Percentiles rank a stretch among this genome's conserved stretches.
Evolutionary conservation across 768 basidiomycete species (phyloP).

Genomic region (Tylopilus sp.): DNA sequence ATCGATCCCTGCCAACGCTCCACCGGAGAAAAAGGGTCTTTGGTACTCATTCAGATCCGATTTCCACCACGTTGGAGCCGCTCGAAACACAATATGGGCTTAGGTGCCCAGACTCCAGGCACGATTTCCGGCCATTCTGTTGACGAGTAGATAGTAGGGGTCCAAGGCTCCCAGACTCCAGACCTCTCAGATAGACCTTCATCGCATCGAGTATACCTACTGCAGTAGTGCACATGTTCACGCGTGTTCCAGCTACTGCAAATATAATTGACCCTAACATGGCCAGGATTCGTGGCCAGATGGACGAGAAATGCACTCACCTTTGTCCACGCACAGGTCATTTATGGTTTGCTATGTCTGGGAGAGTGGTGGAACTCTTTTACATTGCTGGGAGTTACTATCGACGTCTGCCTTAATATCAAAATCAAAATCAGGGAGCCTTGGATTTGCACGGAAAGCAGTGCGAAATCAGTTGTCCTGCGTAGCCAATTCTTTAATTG

Average conservation of each 20-base stretch:
- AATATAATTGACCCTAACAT: not conserved
- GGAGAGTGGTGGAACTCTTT: not conserved
- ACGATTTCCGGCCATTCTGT: not conserved
- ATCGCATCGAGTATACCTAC: not conserved
- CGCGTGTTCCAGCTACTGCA: not conserved
- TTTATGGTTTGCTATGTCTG: not conserved
- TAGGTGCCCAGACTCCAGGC: not conserved
- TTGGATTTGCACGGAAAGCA: not conserved
- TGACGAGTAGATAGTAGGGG: not conserved
- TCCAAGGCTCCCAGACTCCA: not conserved
- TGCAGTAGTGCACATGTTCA: not conserved
- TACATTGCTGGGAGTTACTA: not conserved
- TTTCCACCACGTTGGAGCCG: too few species aligned
- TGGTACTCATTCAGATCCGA: too few species aligned
- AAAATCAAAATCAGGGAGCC: not conserved
- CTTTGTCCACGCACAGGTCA: not conserved
- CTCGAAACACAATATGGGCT: too few species aligned
- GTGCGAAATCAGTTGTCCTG: constrained; percentile 2
- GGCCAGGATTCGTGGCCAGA: not conserved
- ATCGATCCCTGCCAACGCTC: too few species aligned
- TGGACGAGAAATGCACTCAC: constrained; percentile 5
- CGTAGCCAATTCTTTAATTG: constrained; percentile 10
- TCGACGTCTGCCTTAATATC: not conserved
- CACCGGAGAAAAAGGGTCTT: too few species aligned
- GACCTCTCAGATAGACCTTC: not conserved